Base-by-base conservation (phyloP, 176 grass and related monocot species). In the Ananas comosus region DNA sequence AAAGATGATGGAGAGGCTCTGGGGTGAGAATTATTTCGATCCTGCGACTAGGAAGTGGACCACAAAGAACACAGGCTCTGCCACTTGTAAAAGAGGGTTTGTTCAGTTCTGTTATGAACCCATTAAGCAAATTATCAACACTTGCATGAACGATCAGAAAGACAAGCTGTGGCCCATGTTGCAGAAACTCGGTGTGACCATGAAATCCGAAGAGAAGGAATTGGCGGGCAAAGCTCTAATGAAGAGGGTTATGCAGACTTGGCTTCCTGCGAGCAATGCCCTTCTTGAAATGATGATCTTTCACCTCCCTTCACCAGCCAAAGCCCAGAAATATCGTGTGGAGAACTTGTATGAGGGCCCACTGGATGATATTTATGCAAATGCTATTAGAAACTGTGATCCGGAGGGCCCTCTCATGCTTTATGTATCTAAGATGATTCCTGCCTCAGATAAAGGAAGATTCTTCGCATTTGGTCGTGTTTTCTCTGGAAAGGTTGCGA, bases 1-100 rank as follows among this genome's bases (percentile, higher is more conserved):
- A 1, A 95, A 95, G 68, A 95, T 90, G 87, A 95, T 90, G 91
- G 91, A 90, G 87, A 89, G 91, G 68, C 86, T 95, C 0, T 95
- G 91, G 83, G 88, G 88, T 71, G 88, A 91, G 81, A 91, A 72
- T 27, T 59, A 72, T 27, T 72, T 52, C 4, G 70, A 72, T 53
- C 14, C 50, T 9, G 48, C 50, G 42, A 72, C 50, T 11, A 72
- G 16, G 49, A 72, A 72, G 28, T 72, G 50, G 70, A 72, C 50
- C 16, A 24, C 22, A 47, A 54, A 53, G 23, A 72, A 58, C 50
- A 58, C 70, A 2, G 48, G 53, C 19, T 29, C 70, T 58, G 13
- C 53, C 18, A 53, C 70, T 13, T 72, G 70, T 27, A 72, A 72
- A 27, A 3, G 50, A 51, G 70, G 50, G 4, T 72, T 72, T 57